These are phyloP conservation scores for Fusarium burgessii DNA, from an alignment of 2,329 filamentous ascomycete species.

Conservation along the genomic window DNA sequence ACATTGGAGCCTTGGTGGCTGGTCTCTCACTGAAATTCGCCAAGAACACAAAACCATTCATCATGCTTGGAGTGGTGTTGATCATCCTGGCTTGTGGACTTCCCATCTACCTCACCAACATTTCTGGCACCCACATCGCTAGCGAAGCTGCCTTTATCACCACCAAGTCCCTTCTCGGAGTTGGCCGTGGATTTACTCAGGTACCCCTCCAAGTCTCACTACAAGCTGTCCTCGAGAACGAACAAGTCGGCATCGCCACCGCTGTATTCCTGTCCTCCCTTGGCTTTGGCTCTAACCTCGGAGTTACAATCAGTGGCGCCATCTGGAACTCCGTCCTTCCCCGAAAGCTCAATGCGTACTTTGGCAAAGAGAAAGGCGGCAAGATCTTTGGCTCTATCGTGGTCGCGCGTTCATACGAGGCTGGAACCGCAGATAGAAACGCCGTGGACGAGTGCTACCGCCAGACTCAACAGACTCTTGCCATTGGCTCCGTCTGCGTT, in stretches of 20 bases:
- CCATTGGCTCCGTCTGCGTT: conserved; percentile 29
- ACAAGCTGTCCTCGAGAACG: conserved; percentile 22
- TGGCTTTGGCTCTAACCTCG: conserved; percentile 31
- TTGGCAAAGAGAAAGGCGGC: conserved; percentile 7
- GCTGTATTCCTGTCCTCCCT: conserved; percentile 34
- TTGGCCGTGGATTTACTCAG: conserved; percentile 27
- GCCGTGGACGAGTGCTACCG: conserved; percentile 30
- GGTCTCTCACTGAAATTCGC: conserved; percentile 24
- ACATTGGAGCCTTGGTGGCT: conserved; percentile 12
- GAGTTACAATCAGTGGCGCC: conserved; percentile 28
- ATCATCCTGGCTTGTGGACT: conserved; percentile 34
- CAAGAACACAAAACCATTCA: conserved; percentile 32
- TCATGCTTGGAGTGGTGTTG: conserved; percentile 20
- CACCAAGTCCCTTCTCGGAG: conserved; percentile 31
- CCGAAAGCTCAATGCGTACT: conserved; percentile 11
- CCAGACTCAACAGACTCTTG: conserved; percentile 28
- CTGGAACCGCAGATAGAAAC: conserved; percentile 12
- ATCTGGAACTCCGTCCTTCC: conserved; percentile 39
- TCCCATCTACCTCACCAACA: conserved; percentile 35
- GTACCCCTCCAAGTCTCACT: conserved; percentile 20
- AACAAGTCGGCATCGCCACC: conserved; percentile 30
- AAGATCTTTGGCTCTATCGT: conserved; percentile 35
- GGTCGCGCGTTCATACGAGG: conserved; percentile 18
- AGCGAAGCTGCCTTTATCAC: conserved; percentile 32
- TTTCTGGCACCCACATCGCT: conserved; percentile 29